These are phyloP conservation scores for Heritiera fomes DNA, from an alignment of 345 rosid genomes.

Conservation along the genomic window DNA sequence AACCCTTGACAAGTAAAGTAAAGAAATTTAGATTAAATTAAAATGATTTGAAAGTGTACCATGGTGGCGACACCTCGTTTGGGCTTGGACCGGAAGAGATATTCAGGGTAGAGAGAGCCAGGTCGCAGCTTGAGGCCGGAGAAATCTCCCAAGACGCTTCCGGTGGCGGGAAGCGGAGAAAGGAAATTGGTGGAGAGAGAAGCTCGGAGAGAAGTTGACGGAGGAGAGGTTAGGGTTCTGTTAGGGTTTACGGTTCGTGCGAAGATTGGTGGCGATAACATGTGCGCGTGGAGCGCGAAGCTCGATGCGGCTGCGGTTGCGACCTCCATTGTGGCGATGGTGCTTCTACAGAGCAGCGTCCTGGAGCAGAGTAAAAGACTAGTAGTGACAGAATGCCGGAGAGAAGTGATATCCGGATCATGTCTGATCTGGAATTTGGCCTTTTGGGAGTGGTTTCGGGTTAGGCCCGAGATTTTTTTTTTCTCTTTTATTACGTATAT, in stretches of 20 bases:
- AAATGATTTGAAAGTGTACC: constrained; percentile 38
- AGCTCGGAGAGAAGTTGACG: constrained; percentile 35
- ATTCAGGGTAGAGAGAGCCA: constrained; percentile 47
- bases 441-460: not conserved
- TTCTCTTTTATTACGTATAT: too few relatives aligned
- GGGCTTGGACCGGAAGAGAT: constrained; percentile 49
- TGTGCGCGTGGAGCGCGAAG: constrained; percentile 47
- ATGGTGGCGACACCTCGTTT: constrained; percentile 70
- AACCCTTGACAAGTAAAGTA: not conserved
- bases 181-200: constrained; percentile 53
- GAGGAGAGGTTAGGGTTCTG: constrained; percentile 23
- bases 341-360: not conserved
- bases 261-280: constrained; percentile 34
- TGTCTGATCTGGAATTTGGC: not conserved
- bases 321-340: constrained; percentile 44
- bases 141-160: constrained; percentile 54
- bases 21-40: constrained; percentile 10
- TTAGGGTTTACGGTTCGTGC: constrained; percentile 30
- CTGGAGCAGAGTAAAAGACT: not conserved
- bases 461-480: not conserved
- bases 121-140: constrained; percentile 55
- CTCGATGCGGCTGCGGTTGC: constrained; percentile 46
- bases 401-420: not conserved
- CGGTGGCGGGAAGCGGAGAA: constrained; percentile 40
- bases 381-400: too few relatives aligned